phyloP scores from a whole-genome alignment of 257 asterid species.

The Orobanche coerulescens region DNA sequence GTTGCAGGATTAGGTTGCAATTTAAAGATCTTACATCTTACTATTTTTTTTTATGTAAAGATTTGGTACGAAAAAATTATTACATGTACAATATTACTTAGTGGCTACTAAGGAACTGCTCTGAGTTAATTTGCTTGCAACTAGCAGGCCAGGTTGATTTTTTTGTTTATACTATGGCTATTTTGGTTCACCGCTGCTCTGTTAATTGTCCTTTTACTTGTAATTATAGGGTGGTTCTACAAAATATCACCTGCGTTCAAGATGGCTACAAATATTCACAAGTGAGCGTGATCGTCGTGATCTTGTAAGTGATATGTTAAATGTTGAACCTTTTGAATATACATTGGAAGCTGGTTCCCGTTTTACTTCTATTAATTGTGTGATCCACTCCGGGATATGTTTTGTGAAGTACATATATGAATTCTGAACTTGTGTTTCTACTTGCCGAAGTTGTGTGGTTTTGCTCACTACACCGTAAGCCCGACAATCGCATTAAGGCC shows the following conservation, averaged over 20 bases:
- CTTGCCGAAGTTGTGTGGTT: too few relatives aligned
- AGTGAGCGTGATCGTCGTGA: slow-evolving; percentile 99
- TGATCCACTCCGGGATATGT: too few relatives aligned
- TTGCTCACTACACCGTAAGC: too few relatives aligned
- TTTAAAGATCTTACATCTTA: neutral
- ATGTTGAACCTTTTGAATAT: neutral
- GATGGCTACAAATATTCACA: slow-evolving; percentile 91
- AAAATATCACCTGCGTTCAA: slow-evolving; percentile 77
- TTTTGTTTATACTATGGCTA: neutral
- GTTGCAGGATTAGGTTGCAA: slow-evolving; percentile 18
- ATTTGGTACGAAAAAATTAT: neutral
- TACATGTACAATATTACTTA: neutral
- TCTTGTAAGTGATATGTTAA: slow-evolving; percentile 60
- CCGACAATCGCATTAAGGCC: too few relatives aligned
- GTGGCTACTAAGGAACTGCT: slow-evolving; percentile 14
- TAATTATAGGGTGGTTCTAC: slow-evolving; percentile 86
- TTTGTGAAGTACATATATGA: too few relatives aligned
- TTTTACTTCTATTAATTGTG: slow-evolving; percentile 3
- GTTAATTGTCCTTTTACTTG: slow-evolving; percentile 10
- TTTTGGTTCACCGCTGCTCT: slow-evolving; percentile 16
- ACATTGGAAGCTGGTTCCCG: slow-evolving; percentile 2
- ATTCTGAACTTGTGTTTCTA: too few relatives aligned
- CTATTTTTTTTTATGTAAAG: slow-evolving; percentile 13
- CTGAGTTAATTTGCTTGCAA: slow-evolving; percentile 3
- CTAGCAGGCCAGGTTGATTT: neutral